Evolutionary conservation across 208 protist genomes (phyloP), one percentile per base, ranked within the genome.

Genomic region (Trypanosoma cruzi): DNA sequence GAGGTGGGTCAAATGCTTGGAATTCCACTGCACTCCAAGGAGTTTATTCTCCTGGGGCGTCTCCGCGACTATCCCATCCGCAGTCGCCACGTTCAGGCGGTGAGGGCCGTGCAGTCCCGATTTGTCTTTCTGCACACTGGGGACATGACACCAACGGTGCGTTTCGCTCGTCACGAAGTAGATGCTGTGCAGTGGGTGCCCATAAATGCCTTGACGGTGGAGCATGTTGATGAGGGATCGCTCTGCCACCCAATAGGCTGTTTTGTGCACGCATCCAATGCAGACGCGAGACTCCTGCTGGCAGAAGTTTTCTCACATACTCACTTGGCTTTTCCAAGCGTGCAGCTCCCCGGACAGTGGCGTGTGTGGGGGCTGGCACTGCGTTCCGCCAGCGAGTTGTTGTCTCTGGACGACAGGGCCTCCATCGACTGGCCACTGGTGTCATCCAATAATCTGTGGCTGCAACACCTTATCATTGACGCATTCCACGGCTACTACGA

Each of bases 91-190:
- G 50, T 77, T 4, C 53, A 56, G 24, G 36, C 54, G 18, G 29
- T 28, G 53, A 68, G 75, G 2, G 36, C 57, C 44, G 83, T 92
- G 58, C 86, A 92, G 72, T 70, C 85, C 0, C 84, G 87, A 22
- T 95, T 93, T 71, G 85, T 95, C 0, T 92, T 88, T 66, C 59
- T 95, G 16, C 86, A 95, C 64, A 81, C 86, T 1, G 86, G 87
- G 1, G 82, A 83, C 28, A 61, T 89, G 53, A 83, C 86, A 14
- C 89, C 86, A n/a, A 78, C 82, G 1, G 71, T 87, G 59, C 63
- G 49, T 31, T 42, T 88, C 65, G 79, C 80, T 3, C 31, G 58
- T 2, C 81, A 90, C 64, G 68, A 78, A 46, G 82, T 95, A 55
- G 85, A 82, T 53, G 69, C 76, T 24, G 79, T 80, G 34, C 79